phyloP scores from a whole-genome alignment of 2,329 filamentous ascomycete genomes.

The Blastomyces silverae region DNA sequence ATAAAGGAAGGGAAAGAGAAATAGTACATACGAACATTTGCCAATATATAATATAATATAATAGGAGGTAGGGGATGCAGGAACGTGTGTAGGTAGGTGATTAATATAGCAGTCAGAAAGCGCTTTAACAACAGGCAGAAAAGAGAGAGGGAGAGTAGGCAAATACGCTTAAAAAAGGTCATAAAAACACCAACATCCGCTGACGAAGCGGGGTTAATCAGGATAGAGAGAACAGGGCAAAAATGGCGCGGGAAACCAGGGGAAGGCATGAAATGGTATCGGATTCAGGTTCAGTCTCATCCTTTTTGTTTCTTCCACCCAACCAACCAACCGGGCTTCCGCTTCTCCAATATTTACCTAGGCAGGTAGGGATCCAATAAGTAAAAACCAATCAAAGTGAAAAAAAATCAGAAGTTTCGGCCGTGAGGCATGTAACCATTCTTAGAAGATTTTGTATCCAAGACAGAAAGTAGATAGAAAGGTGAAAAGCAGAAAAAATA shows the following conservation, averaged over 20 bases:
- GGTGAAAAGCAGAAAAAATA: slow-evolving; percentile 18
- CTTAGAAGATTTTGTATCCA: slow-evolving; percentile 17
- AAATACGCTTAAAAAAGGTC: neutral
- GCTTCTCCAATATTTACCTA: neutral
- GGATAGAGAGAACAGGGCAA: neutral
- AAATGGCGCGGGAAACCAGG: neutral
- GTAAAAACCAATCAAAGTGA: slow-evolving; percentile 6
- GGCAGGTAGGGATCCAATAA: slow-evolving; percentile 3
- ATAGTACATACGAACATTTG: slow-evolving; percentile 5
- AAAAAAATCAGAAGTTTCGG: slow-evolving; percentile 12
- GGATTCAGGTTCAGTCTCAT: neutral
- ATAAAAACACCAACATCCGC: neutral
- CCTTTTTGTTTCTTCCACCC: neutral
- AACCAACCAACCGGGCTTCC: neutral
- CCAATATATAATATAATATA: neutral
- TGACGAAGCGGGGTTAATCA: neutral
- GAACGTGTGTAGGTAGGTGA: too few species aligned
- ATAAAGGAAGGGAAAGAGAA: neutral
- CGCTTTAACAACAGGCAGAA: neutral
- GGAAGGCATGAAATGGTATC: neutral
- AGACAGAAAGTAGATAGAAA: slow-evolving; percentile 21
- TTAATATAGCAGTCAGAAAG: neutral
- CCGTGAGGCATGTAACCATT: slow-evolving; percentile 28
- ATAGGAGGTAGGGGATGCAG: neutral
- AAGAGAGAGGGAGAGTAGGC: neutral